Evolutionary conservation across 805 yeast genomes (phyloP), one percentile per base, ranked within the genome.

Genomic region (Metschnikowia anglica): DNA sequence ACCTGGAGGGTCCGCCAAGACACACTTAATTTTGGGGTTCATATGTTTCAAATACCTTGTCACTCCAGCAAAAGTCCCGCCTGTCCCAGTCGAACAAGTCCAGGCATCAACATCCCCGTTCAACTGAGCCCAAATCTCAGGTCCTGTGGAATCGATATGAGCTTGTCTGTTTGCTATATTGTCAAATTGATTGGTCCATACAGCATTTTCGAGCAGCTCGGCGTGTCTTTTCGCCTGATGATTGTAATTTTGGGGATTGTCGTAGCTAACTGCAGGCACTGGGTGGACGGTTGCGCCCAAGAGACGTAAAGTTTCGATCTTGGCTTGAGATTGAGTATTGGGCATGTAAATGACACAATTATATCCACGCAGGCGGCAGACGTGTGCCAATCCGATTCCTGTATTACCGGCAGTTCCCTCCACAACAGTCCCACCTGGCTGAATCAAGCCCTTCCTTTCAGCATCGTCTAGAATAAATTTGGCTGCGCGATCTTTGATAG

Each of bases 321-420:
- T 88, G 34, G 80, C 74, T 51, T 85, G 85, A 5, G 93, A 79
- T 63, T 88, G 96, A 2, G 95, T 87, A 63, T 88, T 80, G 45
- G 97, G 97, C 89, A 88, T 88, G 70, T 87, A 88, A 45, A 88
- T 85, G 37, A 88, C 81, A 61, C 93, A 81, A 43, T 83, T 78
- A 72, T 88, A 88, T 23, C 96, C 96, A 53, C 83, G 79, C 36
- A 90, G 77, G 26, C 95, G 72, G 60, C 95, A 86, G 34, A 83
- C 79, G 55, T 76, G 81, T 5, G 96, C 96, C 43, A 88, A 68
- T 1, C 96, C 96, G 53, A 88, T 88, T 13, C 96, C 97, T n/a
- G 97, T 88, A 66, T 88, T 88, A 24, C 97, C 97, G 3, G 97
- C 97, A 10, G 96, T 88, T 6, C 96, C 96, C 64, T 88, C 97